Base-by-base conservation (phyloP, 805 yeast genomes). In the Pichia scutulata region DNA sequence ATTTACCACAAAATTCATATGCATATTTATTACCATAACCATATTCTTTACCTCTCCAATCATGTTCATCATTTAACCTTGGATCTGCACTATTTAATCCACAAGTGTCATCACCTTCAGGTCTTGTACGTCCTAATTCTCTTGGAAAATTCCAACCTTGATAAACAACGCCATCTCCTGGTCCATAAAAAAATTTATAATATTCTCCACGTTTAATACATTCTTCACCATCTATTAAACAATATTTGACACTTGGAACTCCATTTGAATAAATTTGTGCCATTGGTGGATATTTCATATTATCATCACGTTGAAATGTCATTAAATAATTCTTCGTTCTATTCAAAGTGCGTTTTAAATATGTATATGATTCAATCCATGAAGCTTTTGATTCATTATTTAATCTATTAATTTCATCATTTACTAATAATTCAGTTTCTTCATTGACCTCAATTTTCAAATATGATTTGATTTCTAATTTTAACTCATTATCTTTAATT, bases 151-250 rank as follows among this genome's bases (percentile, higher is more conserved):
- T 67, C 85, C 89, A 84, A 55, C 78, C 78, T 56, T 84, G 86
- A 65, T 86, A 86, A 1, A 88, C 88, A 19, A 90, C 97, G 41
- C 97, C 97, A 64, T 90, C 97, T 16, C 97, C 97, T 5, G 88
- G 87, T 0, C 95, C 96, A 60, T 87, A 89, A 58, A 76, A 80
- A 58, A 88, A 84, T 58, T 86, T 83, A 55, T 76, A 80, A 68
- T 86, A 89, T 55, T 80, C 76, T 4, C 96, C 96, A 39, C 76
- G 73, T 51, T 69, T 74, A 52, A 90, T 81, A 37, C 81, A 93
- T 41, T 82, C 76, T 12, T 62, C 62, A 7, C 82, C 78, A 30
- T 71, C 63, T 1, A 89, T 93, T 48, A 81, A 69, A 3, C 88
- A 84, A 8, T 92, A 95, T 47, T 93, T 75, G 4, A 88, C 90